These are phyloP conservation scores for Terana coerulea DNA, from an alignment of 768 basidiomycete species.

Conservation along the genomic window DNA sequence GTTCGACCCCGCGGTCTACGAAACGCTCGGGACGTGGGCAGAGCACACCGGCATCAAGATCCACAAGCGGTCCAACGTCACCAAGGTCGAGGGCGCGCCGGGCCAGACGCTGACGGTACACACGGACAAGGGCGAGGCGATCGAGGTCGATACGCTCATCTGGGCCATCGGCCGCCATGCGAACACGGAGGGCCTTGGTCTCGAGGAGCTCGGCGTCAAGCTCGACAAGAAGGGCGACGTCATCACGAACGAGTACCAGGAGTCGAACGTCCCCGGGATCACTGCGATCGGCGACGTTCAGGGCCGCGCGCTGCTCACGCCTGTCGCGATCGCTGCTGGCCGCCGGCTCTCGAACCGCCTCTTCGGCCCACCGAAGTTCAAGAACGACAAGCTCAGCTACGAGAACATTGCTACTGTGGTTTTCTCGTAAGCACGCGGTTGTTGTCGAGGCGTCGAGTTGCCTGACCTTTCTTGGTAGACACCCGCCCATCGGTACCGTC, in stretches of 20 bases:
- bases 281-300: constrained; percentile 89
- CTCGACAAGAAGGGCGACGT: constrained; percentile 78
- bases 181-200: constrained; percentile 72
- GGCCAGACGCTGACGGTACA: constrained; percentile 73
- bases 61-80: constrained; percentile 74
- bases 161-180: constrained; percentile 95
- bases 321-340: constrained; percentile 97
- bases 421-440: constrained; percentile 71
- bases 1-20: constrained; percentile 86
- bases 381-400: constrained; percentile 84
- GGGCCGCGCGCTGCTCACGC: constrained; percentile 91
- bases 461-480: constrained; percentile 41
- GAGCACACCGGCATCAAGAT: constrained; percentile 89
- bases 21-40: constrained; percentile 87
- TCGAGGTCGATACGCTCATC: constrained; percentile 83
- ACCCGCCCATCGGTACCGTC: constrained; percentile 93
- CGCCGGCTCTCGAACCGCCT: constrained; percentile 84
- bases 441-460: neutral
- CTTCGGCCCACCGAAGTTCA: constrained; percentile 84
- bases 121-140: constrained; percentile 66
- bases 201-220: constrained; percentile 75
- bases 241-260: constrained; percentile 89
- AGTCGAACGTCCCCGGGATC: constrained; percentile 65
- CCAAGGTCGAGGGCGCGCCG: constrained; percentile 70
- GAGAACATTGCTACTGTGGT: constrained; percentile 92